Conservation (phyloP, 2,329 filamentous ascomycete genomes). For the Ophiostoma sp. region DNA sequence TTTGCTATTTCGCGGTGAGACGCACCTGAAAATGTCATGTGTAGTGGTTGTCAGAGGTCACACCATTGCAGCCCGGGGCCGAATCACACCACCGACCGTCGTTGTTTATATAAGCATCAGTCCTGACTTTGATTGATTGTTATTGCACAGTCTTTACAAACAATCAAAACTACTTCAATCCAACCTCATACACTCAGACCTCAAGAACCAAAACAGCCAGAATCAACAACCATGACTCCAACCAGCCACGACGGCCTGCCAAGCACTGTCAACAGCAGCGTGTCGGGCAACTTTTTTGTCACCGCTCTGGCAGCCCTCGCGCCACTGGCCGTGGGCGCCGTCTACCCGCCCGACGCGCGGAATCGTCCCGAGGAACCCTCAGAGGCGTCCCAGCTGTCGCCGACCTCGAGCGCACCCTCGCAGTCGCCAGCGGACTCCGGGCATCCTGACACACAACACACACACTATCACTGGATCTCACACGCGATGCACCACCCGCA, state of each 20-base stretch:
- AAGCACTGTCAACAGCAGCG: neutral
- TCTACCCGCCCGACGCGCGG: neutral
- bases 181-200: neutral
- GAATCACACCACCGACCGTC: too few species aligned
- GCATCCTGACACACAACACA: neutral
- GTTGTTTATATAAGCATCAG: too few species aligned
- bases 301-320: neutral
- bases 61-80: too few species aligned
- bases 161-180: too few species aligned
- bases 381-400: neutral
- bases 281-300: neutral
- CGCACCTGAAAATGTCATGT: too few species aligned
- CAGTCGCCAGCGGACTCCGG: neutral
- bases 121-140: too few species aligned
- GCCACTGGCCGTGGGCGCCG: neutral
- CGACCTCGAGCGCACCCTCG: neutral
- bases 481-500: neutral
- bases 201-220: neutral
- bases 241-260: neutral
- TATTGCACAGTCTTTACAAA: too few species aligned
- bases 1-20: too few species aligned
- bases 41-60: too few species aligned
- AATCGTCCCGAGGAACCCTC: neutral
- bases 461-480: neutral
- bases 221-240: neutral